A percentile compares a stretch with the other conserved stretches of the same genome.
These are phyloP conservation scores for Pichia cephalocereana DNA, from an alignment of 805 yeast genomes.

Conservation along the genomic window DNA sequence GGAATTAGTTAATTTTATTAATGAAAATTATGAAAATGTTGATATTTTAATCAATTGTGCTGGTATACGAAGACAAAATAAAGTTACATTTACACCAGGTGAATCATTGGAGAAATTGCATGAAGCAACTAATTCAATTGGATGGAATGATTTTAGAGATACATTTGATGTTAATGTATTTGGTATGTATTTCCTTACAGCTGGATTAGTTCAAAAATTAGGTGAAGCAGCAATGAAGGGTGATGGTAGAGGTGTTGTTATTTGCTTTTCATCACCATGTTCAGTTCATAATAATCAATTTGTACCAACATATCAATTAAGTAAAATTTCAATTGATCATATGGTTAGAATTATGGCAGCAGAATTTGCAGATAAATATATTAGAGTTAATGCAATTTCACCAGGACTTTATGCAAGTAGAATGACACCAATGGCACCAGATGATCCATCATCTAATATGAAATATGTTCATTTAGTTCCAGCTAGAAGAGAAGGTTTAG, in stretches of 20 bases:
- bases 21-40: slow-evolving; percentile 12
- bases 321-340: slow-evolving; percentile 16
- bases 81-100: slow-evolving; percentile 13
- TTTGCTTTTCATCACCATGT: slow-evolving; percentile 18
- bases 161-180: slow-evolving; percentile 18
- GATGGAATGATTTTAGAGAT: slow-evolving; percentile 16
- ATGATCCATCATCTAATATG: slow-evolving; percentile 17
- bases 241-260: slow-evolving; percentile 17
- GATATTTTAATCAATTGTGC: slow-evolving; percentile 19
- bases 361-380: slow-evolving; percentile 18
- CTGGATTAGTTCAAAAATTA: slow-evolving; percentile 14
- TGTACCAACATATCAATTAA: slow-evolving; percentile 18
- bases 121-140: slow-evolving; percentile 16
- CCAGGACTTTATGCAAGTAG: slow-evolving; percentile 18
- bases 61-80: slow-evolving; percentile 17
- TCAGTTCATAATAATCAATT: slow-evolving; percentile 18
- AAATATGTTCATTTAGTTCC: slow-evolving; percentile 14
- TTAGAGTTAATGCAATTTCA: slow-evolving; percentile 18
- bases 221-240: slow-evolving; percentile 18
- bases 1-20: slow-evolving; percentile 12
- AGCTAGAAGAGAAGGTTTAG: slow-evolving; percentile 15
- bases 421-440: slow-evolving; percentile 16
- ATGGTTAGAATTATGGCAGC: slow-evolving; percentile 22
- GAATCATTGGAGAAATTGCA: slow-evolving; percentile 13
- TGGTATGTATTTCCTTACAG: slow-evolving; percentile 19